Conservation (phyloP, 129 eudicot genomes). For the Calendula officinalis region DNA sequence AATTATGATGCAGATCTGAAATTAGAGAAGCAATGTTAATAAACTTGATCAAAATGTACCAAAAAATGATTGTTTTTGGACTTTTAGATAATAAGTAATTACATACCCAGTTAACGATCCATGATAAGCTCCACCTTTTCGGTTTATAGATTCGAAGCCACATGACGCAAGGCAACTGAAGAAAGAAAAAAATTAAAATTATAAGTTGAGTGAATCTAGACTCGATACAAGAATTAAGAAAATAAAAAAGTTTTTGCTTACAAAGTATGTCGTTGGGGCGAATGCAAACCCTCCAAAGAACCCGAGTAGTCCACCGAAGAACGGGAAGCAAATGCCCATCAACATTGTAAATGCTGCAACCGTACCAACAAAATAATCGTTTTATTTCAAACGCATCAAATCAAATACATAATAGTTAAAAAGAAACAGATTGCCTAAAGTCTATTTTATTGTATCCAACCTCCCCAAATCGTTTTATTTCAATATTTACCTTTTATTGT, state of each 20-base stretch:
- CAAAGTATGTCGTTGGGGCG: slow-evolving; percentile 71
- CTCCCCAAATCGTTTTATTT: background rate
- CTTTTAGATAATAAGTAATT: background rate
- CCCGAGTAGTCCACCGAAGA: slow-evolving; percentile 63
- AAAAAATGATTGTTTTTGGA: background rate
- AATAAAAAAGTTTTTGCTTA: slow-evolving; percentile 31
- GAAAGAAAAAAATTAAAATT: background rate
- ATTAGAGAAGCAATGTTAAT: background rate
- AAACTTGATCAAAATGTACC: background rate
- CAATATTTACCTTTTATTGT: too few relatives aligned
- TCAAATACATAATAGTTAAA: background rate
- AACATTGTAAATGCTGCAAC: slow-evolving; percentile 65
- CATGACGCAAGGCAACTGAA: slow-evolving; percentile 87
- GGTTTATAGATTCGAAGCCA: slow-evolving; percentile 85
- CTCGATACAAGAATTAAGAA: too few relatives aligned
- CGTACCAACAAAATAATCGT: background rate
- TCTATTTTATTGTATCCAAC: too few relatives aligned
- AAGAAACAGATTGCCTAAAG: too few relatives aligned
- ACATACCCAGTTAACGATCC: slow-evolving; percentile 81
- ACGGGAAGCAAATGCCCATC: slow-evolving; percentile 57
- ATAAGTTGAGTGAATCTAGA: background rate
- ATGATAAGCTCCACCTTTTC: slow-evolving; percentile 60
- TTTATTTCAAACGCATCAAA: background rate
- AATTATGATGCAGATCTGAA: slow-evolving; percentile 66
- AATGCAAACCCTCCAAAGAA: slow-evolving; percentile 78